Base-by-base conservation (phyloP, 441 rosid species). In the Sinapis alba region DNA sequence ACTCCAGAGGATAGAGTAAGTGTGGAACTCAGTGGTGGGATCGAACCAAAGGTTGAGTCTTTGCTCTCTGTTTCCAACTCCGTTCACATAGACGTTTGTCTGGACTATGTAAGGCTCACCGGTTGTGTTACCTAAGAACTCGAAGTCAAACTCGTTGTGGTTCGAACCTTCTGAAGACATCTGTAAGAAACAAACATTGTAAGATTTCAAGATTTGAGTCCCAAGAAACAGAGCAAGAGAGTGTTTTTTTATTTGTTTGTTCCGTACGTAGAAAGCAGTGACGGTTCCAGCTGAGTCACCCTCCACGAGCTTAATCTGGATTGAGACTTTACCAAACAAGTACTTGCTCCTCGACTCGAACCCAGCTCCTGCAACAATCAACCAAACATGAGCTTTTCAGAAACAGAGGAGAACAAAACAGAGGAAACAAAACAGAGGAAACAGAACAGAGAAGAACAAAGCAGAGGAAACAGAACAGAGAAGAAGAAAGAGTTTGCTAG, bases 91-190 rank as follows among this genome's bases (percentile, higher is more conserved):
- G 16, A 96, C 76, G 66, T 96, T 96, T 38, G 99, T 93, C 62
- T 96, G 99, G 12, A 96, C 87, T 62, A 87, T 20, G 81, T 93
- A 93, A 0, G 99, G 97, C 57, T 96, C 99, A 0, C 99, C 99
- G 0, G 96, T 83, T 9, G 86, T 87, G 84, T 96, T 96, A 0
- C 99, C 99, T 58, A 93, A 80, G 81, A 96, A 96, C 87, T 96
- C 99, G 11, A 88, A 96, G 65, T 96, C 99, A 23, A 96, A 96
- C 73, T 96, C 99, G 72, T 93, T 89, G 84, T 93, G 99, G 62
- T 76, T 83, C 7, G 99, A 79, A 30, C 99, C 99, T 0, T 96
- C 97, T 0, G 99, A 96, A 73, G 99, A 93, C 99, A 96, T 96
- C 99, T 96, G 86, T 56, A 20, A 60, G n/a, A 16, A n/a, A n/a